These are phyloP conservation scores for Cunninghamia lanceolata DNA, from an alignment of 75 land plant species.

Conservation along the genomic window DNA sequence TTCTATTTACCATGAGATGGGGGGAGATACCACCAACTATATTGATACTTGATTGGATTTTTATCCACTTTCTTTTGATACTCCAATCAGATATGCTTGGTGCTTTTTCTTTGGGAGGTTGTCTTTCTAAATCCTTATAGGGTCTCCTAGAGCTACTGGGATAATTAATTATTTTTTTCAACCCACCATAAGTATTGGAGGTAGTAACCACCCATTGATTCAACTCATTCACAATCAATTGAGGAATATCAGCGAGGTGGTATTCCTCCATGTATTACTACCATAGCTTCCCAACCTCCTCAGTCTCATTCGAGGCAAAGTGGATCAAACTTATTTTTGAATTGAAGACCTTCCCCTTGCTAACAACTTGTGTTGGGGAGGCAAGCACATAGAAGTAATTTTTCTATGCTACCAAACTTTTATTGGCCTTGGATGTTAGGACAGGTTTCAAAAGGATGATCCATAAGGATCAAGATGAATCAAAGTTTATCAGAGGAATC, in stretches of 20 bases:
- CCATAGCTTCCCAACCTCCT: background rate
- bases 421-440: background rate
- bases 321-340: background rate
- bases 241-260: background rate
- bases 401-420: background rate
- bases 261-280: background rate
- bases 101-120: background rate
- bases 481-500: too few relatives aligned
- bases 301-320: background rate
- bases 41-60: background rate
- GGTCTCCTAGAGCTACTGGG: background rate
- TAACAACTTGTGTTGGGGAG: background rate
- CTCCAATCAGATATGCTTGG: too few relatives aligned
- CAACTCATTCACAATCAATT: background rate
- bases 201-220: background rate
- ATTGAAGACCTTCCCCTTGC: background rate
- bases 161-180: too few relatives aligned
- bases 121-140: background rate
- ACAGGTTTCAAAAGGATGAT: background rate
- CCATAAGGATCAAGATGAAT: too few relatives aligned
- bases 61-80: too few relatives aligned
- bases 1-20: too few relatives aligned
- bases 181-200: background rate
- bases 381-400: background rate
- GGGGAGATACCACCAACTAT: background rate